phyloP scores from a whole-genome alignment of 2,329 filamentous ascomycete genomes.

The Aureobasidium sp. region DNA sequence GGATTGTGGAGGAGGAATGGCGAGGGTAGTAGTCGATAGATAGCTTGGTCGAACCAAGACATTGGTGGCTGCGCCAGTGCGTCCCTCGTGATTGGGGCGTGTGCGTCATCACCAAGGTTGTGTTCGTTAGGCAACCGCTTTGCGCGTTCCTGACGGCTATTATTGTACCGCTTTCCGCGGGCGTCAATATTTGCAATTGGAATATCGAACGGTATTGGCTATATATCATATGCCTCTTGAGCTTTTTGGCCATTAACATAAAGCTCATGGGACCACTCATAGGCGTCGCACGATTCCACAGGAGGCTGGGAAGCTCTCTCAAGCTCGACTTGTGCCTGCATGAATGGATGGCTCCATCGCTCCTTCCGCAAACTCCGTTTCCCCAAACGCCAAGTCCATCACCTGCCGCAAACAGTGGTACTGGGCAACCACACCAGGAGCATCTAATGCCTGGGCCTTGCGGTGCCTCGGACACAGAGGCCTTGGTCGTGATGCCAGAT shows the following conservation, averaged over 20 bases:
- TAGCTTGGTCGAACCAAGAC: constrained; percentile 11
- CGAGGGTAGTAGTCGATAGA: constrained; percentile 7
- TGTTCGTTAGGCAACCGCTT: constrained; percentile 1
- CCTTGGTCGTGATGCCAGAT: too few species aligned
- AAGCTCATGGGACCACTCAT: background rate
- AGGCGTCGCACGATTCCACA: background rate
- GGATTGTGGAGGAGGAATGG: constrained; percentile 11
- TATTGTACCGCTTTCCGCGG: background rate
- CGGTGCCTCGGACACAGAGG: background rate
- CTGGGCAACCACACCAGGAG: constrained; percentile 8
- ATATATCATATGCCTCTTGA: background rate
- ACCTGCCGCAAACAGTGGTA: constrained; percentile 5
- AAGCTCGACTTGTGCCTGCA: constrained; percentile 3
- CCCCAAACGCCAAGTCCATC: background rate
- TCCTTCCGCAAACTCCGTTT: constrained; percentile 5
- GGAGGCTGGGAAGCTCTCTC: background rate
- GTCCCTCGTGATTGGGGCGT: background rate
- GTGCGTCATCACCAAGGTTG: background rate
- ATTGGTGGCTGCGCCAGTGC: constrained; percentile 1
- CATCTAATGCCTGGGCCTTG: background rate
- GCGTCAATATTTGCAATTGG: constrained; percentile 8
- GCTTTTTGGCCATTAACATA: background rate
- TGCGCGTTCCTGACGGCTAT: background rate
- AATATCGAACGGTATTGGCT: constrained; percentile 8
- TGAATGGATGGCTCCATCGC: background rate